phyloP scores from a whole-genome alignment of 2,329 filamentous ascomycete genomes.

The Penicillium nordicum region DNA sequence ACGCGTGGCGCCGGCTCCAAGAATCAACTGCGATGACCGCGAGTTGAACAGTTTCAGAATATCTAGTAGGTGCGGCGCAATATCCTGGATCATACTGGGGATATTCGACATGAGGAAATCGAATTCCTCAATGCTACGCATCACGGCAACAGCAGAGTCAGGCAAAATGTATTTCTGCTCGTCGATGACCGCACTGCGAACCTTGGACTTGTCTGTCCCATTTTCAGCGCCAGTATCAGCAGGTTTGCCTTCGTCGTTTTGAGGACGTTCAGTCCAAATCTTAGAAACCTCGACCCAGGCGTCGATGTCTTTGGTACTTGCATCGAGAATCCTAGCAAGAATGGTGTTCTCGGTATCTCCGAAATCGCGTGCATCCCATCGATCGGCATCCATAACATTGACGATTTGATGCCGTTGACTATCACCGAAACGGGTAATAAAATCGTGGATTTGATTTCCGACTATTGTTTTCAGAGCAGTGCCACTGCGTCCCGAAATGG shows the following conservation, averaged over 20 bases:
- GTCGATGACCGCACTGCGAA: slow-evolving; percentile 72
- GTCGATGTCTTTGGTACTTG: slow-evolving; percentile 57
- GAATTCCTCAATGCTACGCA: slow-evolving; percentile 78
- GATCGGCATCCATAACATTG: slow-evolving; percentile 58
- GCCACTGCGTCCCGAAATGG: slow-evolving; percentile 60
- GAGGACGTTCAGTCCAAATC: slow-evolving; percentile 47
- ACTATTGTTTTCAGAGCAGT: slow-evolving; percentile 59
- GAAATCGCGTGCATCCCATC: slow-evolving; percentile 65
- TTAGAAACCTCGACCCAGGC: slow-evolving; percentile 52
- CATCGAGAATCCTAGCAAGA: slow-evolving; percentile 54
- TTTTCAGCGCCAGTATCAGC: slow-evolving; percentile 38
- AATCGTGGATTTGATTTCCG: slow-evolving; percentile 61
- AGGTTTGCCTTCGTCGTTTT: slow-evolving; percentile 20
- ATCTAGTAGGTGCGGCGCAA: slow-evolving; percentile 73
- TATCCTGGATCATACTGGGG: slow-evolving; percentile 82
- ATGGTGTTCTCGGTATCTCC: slow-evolving; percentile 50
- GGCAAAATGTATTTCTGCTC: slow-evolving; percentile 83
- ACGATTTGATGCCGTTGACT: slow-evolving; percentile 56
- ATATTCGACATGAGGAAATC: slow-evolving; percentile 79
- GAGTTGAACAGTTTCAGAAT: slow-evolving; percentile 95
- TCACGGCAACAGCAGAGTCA: slow-evolving; percentile 73
- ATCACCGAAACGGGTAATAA: slow-evolving; percentile 57
- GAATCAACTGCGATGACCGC: slow-evolving; percentile 89
- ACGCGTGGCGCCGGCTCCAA: slow-evolving; percentile 85
- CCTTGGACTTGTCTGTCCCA: slow-evolving; percentile 57